phyloP scores from a whole-genome alignment of 495 filamentous ascomycete genomes.

The Copromyces sp. region DNA sequence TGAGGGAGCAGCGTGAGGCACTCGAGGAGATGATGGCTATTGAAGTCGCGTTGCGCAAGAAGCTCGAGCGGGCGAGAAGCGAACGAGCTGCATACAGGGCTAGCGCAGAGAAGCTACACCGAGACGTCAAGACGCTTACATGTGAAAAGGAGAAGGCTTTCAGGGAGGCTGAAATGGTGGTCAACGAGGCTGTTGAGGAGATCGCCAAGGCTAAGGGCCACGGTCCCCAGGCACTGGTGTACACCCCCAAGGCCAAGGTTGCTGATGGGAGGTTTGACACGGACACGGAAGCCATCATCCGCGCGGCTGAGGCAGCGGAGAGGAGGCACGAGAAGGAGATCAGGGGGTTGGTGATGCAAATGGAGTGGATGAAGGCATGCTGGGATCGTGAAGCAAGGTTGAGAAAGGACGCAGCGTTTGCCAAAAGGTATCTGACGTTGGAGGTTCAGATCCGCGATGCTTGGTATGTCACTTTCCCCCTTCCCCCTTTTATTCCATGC shows the following conservation, averaged over 20 bases:
- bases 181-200: constrained; percentile 7
- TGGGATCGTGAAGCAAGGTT: constrained; percentile 71
- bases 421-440: constrained; percentile 67
- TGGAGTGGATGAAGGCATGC: constrained; percentile 74
- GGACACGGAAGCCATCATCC: constrained; percentile 33
- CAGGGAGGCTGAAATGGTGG: constrained; percentile 10
- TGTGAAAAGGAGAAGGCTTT: constrained; percentile 27
- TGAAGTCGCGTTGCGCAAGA: constrained; percentile 28
- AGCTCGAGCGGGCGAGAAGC: constrained; percentile 35
- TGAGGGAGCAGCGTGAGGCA: constrained; percentile 26
- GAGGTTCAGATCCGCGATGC: constrained; percentile 70
- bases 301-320: constrained; percentile 42
- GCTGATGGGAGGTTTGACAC: constrained; percentile 11
- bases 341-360: constrained; percentile 73
- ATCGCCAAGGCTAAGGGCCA: neutral
- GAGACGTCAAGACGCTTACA: constrained; percentile 29
- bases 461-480: constrained; percentile 57
- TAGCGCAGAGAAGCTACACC: constrained; percentile 33
- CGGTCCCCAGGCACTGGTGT: neutral
- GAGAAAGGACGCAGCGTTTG: constrained; percentile 64
- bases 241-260: neutral
- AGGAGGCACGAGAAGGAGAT: constrained; percentile 69
- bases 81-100: constrained; percentile 36
- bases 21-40: constrained; percentile 23
- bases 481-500: neutral